These are phyloP conservation scores for Plicaturopsis crispa DNA, from an alignment of 768 basidiomycete species.

Conservation along the genomic window DNA sequence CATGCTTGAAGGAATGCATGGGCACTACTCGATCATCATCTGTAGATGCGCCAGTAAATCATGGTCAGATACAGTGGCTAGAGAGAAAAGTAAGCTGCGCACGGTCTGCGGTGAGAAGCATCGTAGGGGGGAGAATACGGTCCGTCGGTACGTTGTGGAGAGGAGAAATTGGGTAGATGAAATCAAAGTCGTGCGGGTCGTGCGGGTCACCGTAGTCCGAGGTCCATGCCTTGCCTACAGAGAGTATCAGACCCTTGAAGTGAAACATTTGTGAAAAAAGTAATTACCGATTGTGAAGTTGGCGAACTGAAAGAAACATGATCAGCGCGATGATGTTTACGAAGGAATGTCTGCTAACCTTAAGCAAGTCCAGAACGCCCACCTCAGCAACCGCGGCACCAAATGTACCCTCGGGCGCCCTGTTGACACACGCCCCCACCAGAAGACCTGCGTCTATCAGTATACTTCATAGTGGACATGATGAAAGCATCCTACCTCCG, in stretches of 20 bases:
- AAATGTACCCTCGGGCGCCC: constrained; percentile 66
- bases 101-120: constrained; percentile 84
- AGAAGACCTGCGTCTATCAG: constrained; percentile 69
- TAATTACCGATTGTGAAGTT: constrained; percentile 66
- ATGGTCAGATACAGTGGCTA: constrained; percentile 1
- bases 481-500: constrained; percentile 43
- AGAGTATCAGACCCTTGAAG: neutral
- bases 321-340: neutral
- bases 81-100: constrained; percentile 19
- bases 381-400: constrained; percentile 80
- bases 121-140: constrained; percentile 55
- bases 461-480: too few relatives aligned
- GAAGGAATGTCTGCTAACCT: constrained; percentile 31
- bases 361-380: constrained; percentile 74
- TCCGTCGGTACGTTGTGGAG: constrained; percentile 68
- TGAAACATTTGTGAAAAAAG: neutral
- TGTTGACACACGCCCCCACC: constrained; percentile 79
- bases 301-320: constrained; percentile 40
- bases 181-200: constrained; percentile 74
- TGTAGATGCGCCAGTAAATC: constrained; percentile 16
- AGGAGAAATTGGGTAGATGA: constrained; percentile 74
- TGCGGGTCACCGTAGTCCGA: constrained; percentile 76
- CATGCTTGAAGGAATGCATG: constrained; percentile 78
- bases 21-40: constrained; percentile 87
- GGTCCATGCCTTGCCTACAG: constrained; percentile 63